A percentile compares a stretch with the other conserved stretches of the same genome.
Evolutionary conservation across 2,329 filamentous ascomycete genomes (phyloP).

Genomic region (Sclerotiophoma versabilis): DNA sequence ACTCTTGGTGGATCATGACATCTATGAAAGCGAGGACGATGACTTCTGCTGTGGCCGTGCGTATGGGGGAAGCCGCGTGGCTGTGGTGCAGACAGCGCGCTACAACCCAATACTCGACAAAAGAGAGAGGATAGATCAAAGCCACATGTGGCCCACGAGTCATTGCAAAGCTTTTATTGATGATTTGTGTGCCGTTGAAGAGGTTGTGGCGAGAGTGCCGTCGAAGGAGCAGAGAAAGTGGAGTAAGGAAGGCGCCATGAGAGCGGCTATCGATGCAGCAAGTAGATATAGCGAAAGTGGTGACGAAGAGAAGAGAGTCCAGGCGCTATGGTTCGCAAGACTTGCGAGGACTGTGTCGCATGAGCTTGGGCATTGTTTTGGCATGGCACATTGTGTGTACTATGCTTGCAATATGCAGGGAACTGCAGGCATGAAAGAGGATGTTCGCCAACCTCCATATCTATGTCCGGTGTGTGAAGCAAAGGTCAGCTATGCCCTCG

Average conservation of each 20-base stretch:
- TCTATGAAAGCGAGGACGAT: slow-evolving; percentile 70
- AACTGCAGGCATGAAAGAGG: slow-evolving; percentile 64
- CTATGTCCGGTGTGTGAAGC: slow-evolving; percentile 66
- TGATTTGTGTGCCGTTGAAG: slow-evolving; percentile 43
- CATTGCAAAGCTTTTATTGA: slow-evolving; percentile 65
- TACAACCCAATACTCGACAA: slow-evolving; percentile 63
- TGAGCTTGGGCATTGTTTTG: slow-evolving; percentile 73
- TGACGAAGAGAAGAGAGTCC: not conserved
- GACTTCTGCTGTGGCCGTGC: slow-evolving; percentile 70
- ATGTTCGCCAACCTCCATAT: slow-evolving; percentile 68
- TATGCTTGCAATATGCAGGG: slow-evolving; percentile 72
- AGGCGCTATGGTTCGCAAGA: slow-evolving; percentile 64
- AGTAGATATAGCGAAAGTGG: not conserved
- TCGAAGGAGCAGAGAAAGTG: slow-evolving; percentile 18
- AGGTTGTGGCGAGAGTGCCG: slow-evolving; percentile 19
- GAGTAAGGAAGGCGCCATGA: slow-evolving; percentile 22
- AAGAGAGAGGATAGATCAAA: slow-evolving; percentile 53
- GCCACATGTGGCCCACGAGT: slow-evolving; percentile 69
- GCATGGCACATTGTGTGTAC: slow-evolving; percentile 69
- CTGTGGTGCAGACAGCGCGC: slow-evolving; percentile 67
- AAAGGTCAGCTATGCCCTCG: slow-evolving; percentile 55
- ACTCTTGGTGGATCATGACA: slow-evolving; percentile 66
- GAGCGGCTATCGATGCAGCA: slow-evolving; percentile 23
- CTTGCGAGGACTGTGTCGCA: slow-evolving; percentile 64
- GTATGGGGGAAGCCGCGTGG: slow-evolving; percentile 69